Evolutionary conservation across 23 red algal genomes (phyloP).

Genomic region (Cyanidiococcus yangmingshanensis): DNA sequence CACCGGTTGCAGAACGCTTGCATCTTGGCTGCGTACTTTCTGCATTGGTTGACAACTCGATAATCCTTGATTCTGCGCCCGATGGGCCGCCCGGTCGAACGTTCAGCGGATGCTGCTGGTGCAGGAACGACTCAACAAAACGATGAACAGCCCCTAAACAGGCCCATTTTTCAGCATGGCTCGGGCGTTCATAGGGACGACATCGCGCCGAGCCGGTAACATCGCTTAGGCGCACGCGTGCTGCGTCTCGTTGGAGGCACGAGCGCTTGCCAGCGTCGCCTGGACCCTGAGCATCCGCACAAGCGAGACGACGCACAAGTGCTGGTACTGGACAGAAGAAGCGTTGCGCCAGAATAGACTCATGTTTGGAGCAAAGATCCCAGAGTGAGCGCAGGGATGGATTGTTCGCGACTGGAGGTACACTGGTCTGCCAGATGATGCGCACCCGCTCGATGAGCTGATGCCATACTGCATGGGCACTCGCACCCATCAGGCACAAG

Average conservation of each 20-base stretch:
- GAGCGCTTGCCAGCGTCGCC: neutral
- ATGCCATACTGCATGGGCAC: neutral
- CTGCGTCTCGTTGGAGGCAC: neutral
- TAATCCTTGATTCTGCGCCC: neutral
- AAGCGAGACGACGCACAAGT: neutral
- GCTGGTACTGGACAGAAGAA: neutral
- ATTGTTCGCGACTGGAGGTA: neutral
- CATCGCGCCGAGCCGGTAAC: neutral
- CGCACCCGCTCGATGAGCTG: neutral
- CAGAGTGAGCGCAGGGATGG: neutral
- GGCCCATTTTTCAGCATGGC: neutral
- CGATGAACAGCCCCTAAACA: neutral
- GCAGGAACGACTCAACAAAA: neutral
- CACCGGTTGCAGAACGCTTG: neutral
- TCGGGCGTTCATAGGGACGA: neutral
- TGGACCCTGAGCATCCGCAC: neutral
- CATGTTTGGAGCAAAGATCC: neutral
- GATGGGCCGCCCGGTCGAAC: neutral
- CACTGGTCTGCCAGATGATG: neutral
- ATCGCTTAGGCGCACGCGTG: no score
- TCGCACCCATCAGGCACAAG: neutral
- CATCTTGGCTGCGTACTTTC: neutral
- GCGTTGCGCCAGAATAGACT: neutral
- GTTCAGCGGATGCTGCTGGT: neutral
- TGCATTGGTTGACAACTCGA: neutral